Percentiles rank a stretch among this genome's conserved stretches.
These are phyloP conservation scores for Thermochaetoides dissita DNA, from an alignment of 2,329 filamentous ascomycete species.

Conservation along the genomic window DNA sequence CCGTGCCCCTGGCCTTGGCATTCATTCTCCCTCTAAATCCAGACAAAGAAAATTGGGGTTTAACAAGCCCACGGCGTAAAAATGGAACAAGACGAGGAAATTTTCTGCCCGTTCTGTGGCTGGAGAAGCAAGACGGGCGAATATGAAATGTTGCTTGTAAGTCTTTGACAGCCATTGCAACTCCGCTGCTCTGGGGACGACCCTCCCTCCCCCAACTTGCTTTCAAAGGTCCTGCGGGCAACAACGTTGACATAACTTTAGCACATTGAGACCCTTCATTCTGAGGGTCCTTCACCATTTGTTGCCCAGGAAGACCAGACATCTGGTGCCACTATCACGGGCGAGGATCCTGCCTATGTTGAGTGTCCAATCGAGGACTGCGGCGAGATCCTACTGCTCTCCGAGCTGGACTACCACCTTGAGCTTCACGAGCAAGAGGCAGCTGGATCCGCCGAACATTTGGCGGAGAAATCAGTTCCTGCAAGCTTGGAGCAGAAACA, in stretches of 20 bases:
- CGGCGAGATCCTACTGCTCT: slow-evolving; percentile 38
- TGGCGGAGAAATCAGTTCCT: background rate
- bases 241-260: slow-evolving; percentile 1
- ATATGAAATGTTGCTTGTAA: slow-evolving; percentile 23
- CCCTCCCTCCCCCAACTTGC: too few species aligned
- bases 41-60: slow-evolving; percentile 1
- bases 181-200: too few species aligned
- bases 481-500: background rate
- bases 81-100: slow-evolving; percentile 4
- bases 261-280: slow-evolving; percentile 19
- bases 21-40: too few species aligned
- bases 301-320: slow-evolving; percentile 14
- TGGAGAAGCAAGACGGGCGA: slow-evolving; percentile 19
- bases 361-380: slow-evolving; percentile 44
- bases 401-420: slow-evolving; percentile 43
- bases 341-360: slow-evolving; percentile 28
- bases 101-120: slow-evolving; percentile 24
- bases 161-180: slow-evolving; percentile 5
- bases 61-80: background rate
- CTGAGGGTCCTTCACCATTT: slow-evolving; percentile 8
- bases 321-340: slow-evolving; percentile 7
- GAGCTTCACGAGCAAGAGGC: slow-evolving; percentile 43
- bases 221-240: too few species aligned
- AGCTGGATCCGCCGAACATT: slow-evolving; percentile 14
- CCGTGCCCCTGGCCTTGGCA: too few species aligned